Evolutionary conservation across 2,329 filamentous ascomycete species (phyloP), one percentile per base, ranked within the genome.

Genomic region (Penicillium sp.): DNA sequence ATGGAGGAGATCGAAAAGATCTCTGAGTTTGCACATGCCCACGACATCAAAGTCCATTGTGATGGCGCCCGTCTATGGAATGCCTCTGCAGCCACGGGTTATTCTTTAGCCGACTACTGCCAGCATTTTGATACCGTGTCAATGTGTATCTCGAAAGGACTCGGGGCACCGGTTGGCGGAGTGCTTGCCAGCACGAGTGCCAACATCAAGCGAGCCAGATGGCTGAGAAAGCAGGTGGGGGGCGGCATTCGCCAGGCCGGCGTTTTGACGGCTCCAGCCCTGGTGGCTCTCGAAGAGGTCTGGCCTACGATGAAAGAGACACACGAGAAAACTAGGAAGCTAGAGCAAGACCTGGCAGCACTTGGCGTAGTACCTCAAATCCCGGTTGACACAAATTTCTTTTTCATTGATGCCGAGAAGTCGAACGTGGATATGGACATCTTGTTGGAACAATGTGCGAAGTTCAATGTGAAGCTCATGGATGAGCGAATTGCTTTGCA

Each of bases 301-400:
- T 70, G 67, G 63, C 66, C 67, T 6, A 69, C 63, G 4, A 69
- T 69, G 64, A 62, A 62, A 49, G 53, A 62, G 34, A 71, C 66
- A 12, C 67, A 71, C 45, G 57, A 59, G 31, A 67, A 60, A 42
- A 59, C 61, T 8, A 70, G 68, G 57, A 62, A 54, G 45, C 45
- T 71, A 20, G 68, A 57, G 25, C 54, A 56, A 20, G 67, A 70
- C 31, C 54, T 69, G 50, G 58, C 28, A 10, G 31, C 79, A 76
- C 57, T 84, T 76, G n/a, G 82, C 79, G 64, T 84, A 81, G 61
- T 84, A 81, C 38, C 73, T 73, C 58, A 84, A 64, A 71, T 73
- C 60, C 70, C 71, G 59, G 65, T 73, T 49, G 62, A 73, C 65
- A 71, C 67, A 1, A 70, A 71, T 52, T 69, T 70, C 50, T 69